phyloP scores from a whole-genome alignment of 257 asterid genomes.

The Solanum lignicaule region DNA sequence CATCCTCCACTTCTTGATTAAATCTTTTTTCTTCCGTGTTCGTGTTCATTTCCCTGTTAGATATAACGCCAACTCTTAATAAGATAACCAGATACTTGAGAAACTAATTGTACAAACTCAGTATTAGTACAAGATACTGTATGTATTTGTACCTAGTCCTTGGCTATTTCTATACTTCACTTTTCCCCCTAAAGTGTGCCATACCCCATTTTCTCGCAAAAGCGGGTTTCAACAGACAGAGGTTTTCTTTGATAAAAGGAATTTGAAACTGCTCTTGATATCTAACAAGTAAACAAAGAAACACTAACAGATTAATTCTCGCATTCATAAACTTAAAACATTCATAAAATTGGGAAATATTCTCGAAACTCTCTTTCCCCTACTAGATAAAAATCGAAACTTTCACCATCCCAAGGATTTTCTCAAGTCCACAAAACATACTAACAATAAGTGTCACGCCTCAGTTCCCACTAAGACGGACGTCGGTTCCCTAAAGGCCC shows the following conservation, averaged over 20 bases:
- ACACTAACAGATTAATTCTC: background rate
- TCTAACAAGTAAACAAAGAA: background rate
- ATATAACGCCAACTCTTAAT: background rate
- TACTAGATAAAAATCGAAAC: too few species aligned
- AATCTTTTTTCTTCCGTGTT: slow-evolving; percentile 33
- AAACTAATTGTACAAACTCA: background rate
- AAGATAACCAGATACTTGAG: background rate
- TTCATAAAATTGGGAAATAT: too few species aligned
- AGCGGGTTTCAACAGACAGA: background rate
- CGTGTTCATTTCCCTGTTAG: slow-evolving; percentile 25
- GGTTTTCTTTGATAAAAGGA: too few species aligned
- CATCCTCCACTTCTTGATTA: slow-evolving; percentile 63
- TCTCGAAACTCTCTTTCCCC: background rate
- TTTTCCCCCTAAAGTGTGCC: background rate
- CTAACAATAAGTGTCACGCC: too few species aligned
- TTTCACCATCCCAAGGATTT: background rate
- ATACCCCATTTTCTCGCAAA: background rate
- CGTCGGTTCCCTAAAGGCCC: too few species aligned
- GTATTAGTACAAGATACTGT: background rate
- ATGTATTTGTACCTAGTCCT: background rate
- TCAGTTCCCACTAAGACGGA: too few species aligned
- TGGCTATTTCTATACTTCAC: background rate
- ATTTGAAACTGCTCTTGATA: background rate
- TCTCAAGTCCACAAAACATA: background rate
- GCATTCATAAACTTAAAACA: background rate